These are phyloP conservation scores for Ascochyta viciae-villosae DNA, from an alignment of 2,329 filamentous ascomycete genomes.

Conservation along the genomic window DNA sequence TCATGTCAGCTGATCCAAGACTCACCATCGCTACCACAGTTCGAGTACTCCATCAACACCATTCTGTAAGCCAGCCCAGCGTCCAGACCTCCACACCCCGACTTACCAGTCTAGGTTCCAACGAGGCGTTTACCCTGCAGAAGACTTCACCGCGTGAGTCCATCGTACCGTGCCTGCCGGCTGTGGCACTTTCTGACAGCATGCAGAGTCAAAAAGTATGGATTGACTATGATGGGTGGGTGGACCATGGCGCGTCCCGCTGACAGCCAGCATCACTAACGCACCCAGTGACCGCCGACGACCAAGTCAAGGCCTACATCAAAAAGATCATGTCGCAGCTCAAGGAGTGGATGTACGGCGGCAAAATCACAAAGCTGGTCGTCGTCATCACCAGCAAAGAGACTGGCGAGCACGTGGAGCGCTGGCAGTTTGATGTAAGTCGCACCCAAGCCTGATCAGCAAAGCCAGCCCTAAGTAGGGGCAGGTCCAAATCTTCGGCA, in stretches of 20 bases:
- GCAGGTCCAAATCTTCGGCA: slow-evolving; percentile 66
- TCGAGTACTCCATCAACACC: slow-evolving; percentile 98
- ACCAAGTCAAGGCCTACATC: slow-evolving; percentile 98
- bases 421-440: slow-evolving; percentile 94
- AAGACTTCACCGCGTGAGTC: slow-evolving; percentile 89
- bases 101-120: slow-evolving; percentile 71
- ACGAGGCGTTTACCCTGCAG: slow-evolving; percentile 81
- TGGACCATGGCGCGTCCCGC: slow-evolving; percentile 1
- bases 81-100: slow-evolving; percentile 4
- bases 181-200: slow-evolving; percentile 20
- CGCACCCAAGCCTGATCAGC: slow-evolving; percentile 36
- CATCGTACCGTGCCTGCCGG: neutral
- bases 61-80: slow-evolving; percentile 71
- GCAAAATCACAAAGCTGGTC: slow-evolving; percentile 96
- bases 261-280: slow-evolving; percentile 22
- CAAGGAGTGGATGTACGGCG: slow-evolving; percentile 95
- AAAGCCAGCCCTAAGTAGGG: slow-evolving; percentile 36
- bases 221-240: slow-evolving; percentile 90
- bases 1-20: neutral
- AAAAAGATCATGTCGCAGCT: slow-evolving; percentile 99
- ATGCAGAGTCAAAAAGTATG: slow-evolving; percentile 92
- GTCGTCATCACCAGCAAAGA: slow-evolving; percentile 98
- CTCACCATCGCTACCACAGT: slow-evolving; percentile 58
- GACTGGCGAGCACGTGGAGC: slow-evolving; percentile 92
- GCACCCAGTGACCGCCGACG: slow-evolving; percentile 80